Percentiles rank a stretch among this genome's conserved stretches.
Evolutionary conservation across 169 alveolate genomes (phyloP).

Genomic region (Babesia sp.): DNA sequence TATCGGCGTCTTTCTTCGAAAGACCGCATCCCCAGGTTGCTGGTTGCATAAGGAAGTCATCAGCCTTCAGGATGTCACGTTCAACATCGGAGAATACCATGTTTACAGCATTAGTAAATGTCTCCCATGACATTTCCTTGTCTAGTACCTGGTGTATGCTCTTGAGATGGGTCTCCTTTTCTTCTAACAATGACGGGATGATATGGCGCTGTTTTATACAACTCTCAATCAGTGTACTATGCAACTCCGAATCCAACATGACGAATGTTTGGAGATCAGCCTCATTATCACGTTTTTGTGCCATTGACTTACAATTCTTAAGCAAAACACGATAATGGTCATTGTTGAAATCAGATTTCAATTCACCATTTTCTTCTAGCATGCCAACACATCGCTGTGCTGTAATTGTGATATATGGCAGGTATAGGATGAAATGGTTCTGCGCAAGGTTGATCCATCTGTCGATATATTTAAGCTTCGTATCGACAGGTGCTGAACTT

Average conservation of each 20-base stretch:
- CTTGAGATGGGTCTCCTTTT: constrained; percentile 45
- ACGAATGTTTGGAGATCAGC: constrained; percentile 51
- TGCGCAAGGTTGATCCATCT: constrained; percentile 60
- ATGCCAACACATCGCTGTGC: constrained; percentile 55
- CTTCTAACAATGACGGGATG: constrained; percentile 56
- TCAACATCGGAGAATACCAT: constrained; percentile 57
- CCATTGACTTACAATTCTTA: constrained; percentile 37
- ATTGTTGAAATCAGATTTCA: constrained; percentile 17
- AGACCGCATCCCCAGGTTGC: constrained; percentile 62
- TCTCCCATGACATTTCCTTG: constrained; percentile 63
- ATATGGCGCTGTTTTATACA: constrained; percentile 49
- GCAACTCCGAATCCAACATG: constrained; percentile 66
- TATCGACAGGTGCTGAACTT: constrained; percentile 46
- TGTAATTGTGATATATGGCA: constrained; percentile 63
- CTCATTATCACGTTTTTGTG: constrained; percentile 31
- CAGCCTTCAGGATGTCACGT: constrained; percentile 28
- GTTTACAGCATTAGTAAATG: constrained; percentile 51
- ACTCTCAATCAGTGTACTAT: constrained; percentile 27
- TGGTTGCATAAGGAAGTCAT: constrained; percentile 45
- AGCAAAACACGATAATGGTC: constrained; percentile 35
- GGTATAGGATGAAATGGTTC: constrained; percentile 56
- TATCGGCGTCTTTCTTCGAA: constrained; percentile 25
- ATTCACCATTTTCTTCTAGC: constrained; percentile 23
- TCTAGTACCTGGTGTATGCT: constrained; percentile 36
- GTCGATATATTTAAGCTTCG: constrained; percentile 41